A percentile compares a stretch with the other conserved stretches of the same genome.
Evolutionary conservation across 257 asterid genomes (phyloP).

Genomic region (Przewalskia tangutica): DNA sequence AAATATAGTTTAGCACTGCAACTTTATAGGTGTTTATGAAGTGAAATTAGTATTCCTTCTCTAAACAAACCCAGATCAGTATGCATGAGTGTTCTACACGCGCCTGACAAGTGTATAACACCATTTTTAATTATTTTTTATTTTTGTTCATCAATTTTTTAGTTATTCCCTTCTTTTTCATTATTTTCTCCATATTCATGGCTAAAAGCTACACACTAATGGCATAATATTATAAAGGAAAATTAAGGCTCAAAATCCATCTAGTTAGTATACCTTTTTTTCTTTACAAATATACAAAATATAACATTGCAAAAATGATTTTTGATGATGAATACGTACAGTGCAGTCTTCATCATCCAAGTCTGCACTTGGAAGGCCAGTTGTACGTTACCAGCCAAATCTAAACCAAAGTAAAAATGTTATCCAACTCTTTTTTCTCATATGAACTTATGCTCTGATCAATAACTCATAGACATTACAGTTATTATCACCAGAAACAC

Average conservation of each 20-base stretch:
- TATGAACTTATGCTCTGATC: slow-evolving; percentile 52
- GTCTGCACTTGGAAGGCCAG: neutral
- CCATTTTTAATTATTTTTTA: too few species aligned
- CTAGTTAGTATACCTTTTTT: neutral
- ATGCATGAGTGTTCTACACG: too few species aligned
- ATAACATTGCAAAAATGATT: neutral
- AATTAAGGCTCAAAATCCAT: neutral
- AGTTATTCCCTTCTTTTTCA: too few species aligned
- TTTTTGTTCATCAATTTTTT: too few species aligned
- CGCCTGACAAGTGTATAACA: too few species aligned
- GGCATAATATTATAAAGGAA: too few species aligned
- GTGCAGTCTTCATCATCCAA: neutral
- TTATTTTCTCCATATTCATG: too few species aligned
- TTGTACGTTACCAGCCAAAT: neutral
- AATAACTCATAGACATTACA: slow-evolving; percentile 70
- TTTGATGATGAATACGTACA: slow-evolving; percentile 1
- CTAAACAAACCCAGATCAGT: too few species aligned
- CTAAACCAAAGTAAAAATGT: neutral
- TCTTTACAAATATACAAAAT: neutral
- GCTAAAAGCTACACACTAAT: too few species aligned
- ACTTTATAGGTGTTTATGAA: too few species aligned
- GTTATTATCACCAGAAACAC: slow-evolving; percentile 61
- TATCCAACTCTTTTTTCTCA: neutral
- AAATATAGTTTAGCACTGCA: too few species aligned
- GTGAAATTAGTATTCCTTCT: too few species aligned